phyloP scores from a whole-genome alignment of 2,329 filamentous ascomycete genomes.

The Fusarium sp. region DNA sequence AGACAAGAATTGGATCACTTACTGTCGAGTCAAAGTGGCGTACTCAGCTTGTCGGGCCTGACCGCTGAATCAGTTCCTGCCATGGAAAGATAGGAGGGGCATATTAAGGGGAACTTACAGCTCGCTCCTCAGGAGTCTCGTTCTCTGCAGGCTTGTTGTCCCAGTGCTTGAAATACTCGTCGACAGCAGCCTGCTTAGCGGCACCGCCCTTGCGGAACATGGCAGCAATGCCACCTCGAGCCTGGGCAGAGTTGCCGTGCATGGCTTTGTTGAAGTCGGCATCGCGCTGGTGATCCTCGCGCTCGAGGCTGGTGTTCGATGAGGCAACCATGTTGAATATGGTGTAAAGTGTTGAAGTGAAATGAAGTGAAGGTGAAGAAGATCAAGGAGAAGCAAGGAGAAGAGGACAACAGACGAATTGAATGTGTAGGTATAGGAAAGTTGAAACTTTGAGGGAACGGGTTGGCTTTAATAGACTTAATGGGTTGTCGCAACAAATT shows the following conservation, averaged over 20 bases:
- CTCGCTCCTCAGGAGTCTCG: constrained; percentile 85
- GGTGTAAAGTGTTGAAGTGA: constrained; percentile 27
- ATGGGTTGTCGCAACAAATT: constrained; percentile 45
- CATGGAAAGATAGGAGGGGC: constrained; percentile 29
- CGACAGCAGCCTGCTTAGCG: constrained; percentile 83
- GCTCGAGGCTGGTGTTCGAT: constrained; percentile 70
- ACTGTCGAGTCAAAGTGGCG: constrained; percentile 92
- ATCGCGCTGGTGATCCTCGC: constrained; percentile 86
- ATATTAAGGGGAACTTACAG: constrained; percentile 63
- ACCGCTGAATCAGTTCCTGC: constrained; percentile 34
- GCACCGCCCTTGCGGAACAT: constrained; percentile 83
- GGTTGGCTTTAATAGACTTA: constrained; percentile 43
- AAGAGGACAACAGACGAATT: constrained; percentile 24
- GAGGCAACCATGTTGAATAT: constrained; percentile 58
- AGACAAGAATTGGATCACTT: constrained; percentile 52
- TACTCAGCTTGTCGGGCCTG: constrained; percentile 87
- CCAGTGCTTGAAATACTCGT: constrained; percentile 98
- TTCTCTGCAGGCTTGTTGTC: constrained; percentile 82
- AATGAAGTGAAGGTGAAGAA: constrained; percentile 4
- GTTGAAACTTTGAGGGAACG: constrained; percentile 29
- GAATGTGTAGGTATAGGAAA: constrained; percentile 21
- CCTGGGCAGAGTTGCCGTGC: constrained; percentile 78
- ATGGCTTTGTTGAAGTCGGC: constrained; percentile 90
- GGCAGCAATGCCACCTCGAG: constrained; percentile 78
- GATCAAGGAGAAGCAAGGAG: constrained; percentile 4